phyloP scores from a whole-genome alignment of 2,329 filamentous ascomycete species.

The Penicillium sp. region DNA sequence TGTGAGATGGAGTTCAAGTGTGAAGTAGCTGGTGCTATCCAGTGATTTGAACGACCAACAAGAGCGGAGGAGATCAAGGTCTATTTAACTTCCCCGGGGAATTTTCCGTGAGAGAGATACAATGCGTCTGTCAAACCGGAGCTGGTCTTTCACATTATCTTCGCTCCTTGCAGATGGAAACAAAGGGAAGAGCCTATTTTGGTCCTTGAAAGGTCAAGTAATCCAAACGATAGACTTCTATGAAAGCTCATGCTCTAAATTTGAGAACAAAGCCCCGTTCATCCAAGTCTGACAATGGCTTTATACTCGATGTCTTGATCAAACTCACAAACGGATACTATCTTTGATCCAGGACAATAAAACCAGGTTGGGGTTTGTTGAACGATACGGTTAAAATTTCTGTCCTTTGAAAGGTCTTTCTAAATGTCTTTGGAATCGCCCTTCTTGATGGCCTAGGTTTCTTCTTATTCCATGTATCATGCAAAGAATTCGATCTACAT shows the following conservation, averaged over 20 bases:
- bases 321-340: neutral
- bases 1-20: neutral
- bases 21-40: neutral
- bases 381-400: too few relatives aligned
- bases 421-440: too few relatives aligned
- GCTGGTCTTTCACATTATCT: neutral
- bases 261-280: neutral
- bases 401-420: too few relatives aligned
- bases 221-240: neutral
- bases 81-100: neutral
- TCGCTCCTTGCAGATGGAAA: neutral
- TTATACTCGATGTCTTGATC: neutral
- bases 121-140: neutral
- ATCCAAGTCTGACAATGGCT: neutral
- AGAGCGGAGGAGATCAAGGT: neutral
- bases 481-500: too few relatives aligned
- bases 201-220: neutral
- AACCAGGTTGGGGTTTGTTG: too few relatives aligned
- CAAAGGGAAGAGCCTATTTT: neutral
- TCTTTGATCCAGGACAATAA: too few relatives aligned
- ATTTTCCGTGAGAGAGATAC: neutral
- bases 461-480: too few relatives aligned
- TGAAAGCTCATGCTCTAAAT: neutral
- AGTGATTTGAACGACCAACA: neutral
- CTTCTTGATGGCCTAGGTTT: too few relatives aligned